These are phyloP conservation scores for Microbotryum silenes-acaulis DNA, from an alignment of 1,284 basidiomycete species.

Conservation along the genomic window DNA sequence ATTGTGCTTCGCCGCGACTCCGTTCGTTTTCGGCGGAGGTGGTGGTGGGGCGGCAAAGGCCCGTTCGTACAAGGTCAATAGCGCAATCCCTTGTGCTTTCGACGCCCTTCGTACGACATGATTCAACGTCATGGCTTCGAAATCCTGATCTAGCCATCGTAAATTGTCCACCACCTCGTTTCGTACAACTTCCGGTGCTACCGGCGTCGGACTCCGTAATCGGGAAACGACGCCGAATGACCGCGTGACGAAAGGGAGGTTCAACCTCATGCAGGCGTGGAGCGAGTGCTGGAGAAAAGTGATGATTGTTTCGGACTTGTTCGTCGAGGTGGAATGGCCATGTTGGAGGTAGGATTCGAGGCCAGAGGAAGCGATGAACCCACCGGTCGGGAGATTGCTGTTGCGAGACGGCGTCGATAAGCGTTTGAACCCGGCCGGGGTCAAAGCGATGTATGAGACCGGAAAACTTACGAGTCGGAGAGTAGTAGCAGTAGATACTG, in stretches of 20 bases:
- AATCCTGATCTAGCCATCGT: conserved; percentile 59
- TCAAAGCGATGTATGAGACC: too few relatives aligned
- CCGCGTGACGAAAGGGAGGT: conserved; percentile 67
- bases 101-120: conserved; percentile 82
- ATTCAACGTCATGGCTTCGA: conserved; percentile 80
- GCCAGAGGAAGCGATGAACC: conserved; percentile 85
- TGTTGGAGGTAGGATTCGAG: conserved; percentile 84
- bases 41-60: conserved; percentile 53
- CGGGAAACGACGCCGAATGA: conserved; percentile 46
- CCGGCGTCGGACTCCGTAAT: background rate
- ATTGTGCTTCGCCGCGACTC: conserved; percentile 23
- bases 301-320: conserved; percentile 42
- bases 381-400: conserved; percentile 76
- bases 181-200: too few relatives aligned
- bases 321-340: conserved; percentile 46
- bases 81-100: conserved; percentile 82
- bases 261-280: conserved; percentile 62
- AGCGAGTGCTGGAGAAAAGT: conserved; percentile 64
- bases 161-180: conserved; percentile 40
- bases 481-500: conserved; percentile 26
- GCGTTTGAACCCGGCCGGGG: too few relatives aligned
- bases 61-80: conserved; percentile 78
- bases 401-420: conserved; percentile 36
- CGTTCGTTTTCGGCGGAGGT: background rate
- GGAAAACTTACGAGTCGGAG: conserved; percentile 12